Evolutionary conservation across 139 green algal genomes (phyloP).

Genomic region (Zygnema cylindricum): DNA sequence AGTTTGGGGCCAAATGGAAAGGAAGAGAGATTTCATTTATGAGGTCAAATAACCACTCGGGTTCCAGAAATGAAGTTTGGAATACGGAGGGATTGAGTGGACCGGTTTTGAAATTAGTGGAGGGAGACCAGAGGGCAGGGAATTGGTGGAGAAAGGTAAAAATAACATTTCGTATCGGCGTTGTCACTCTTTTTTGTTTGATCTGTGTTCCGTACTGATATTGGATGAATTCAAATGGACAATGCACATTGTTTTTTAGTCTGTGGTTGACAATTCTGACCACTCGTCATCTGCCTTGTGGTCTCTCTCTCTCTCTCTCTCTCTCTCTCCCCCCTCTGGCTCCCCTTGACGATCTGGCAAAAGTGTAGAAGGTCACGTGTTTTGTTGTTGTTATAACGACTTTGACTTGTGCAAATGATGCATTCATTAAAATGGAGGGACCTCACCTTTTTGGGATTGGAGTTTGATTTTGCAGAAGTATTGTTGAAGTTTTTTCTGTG

Average conservation of each 20-base stretch:
- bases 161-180: background rate
- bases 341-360: too few relatives aligned
- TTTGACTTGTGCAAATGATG: too few relatives aligned
- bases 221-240: constrained; percentile 17
- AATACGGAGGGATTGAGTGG: constrained; percentile 36
- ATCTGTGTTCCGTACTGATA: constrained; percentile 23
- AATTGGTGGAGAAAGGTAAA: constrained; percentile 54
- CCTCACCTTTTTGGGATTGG: too few relatives aligned
- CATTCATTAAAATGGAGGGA: too few relatives aligned
- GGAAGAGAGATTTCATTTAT: constrained; percentile 49
- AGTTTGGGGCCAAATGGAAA: constrained; percentile 49
- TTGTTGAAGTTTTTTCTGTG: too few relatives aligned
- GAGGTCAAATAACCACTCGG: constrained; percentile 48
- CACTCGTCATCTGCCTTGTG: too few relatives aligned
- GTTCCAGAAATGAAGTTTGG: constrained; percentile 23
- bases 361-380: too few relatives aligned
- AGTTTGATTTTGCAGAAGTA: too few relatives aligned
- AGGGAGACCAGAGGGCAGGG: constrained; percentile 41
- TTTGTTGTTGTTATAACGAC: too few relatives aligned
- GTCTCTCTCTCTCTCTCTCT: too few relatives aligned
- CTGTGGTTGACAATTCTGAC: too few relatives aligned
- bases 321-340: too few relatives aligned
- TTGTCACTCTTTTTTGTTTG: background rate
- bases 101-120: constrained; percentile 24
- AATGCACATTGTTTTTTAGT: constrained; percentile 38